These are phyloP conservation scores for Ophiostoma triangulosporum DNA, from an alignment of 2,329 filamentous ascomycete species.

Conservation along the genomic window DNA sequence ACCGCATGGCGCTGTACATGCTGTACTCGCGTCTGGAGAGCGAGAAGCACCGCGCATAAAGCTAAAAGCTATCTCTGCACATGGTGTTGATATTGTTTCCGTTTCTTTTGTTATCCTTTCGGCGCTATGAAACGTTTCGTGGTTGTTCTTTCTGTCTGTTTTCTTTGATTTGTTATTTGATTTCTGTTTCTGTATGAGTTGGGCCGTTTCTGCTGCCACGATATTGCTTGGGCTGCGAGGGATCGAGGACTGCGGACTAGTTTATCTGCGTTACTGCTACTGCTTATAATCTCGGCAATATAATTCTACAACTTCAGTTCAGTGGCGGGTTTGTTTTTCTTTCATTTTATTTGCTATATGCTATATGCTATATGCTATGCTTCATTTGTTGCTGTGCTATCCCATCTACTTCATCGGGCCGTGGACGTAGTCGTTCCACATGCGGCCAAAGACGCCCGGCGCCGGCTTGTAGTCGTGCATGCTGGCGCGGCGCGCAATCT, in stretches of 20 bases:
- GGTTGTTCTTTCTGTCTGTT: neutral
- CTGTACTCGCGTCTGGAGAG: conserved; percentile 87
- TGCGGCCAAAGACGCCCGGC: conserved; percentile 36
- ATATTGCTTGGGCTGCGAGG: too few relatives aligned
- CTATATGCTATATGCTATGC: too few relatives aligned
- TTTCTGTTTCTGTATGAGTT: neutral
- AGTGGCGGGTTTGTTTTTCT: too few relatives aligned
- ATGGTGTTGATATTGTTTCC: neutral
- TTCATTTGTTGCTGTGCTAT: too few relatives aligned
- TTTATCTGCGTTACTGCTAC: too few relatives aligned
- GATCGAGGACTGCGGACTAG: too few relatives aligned
- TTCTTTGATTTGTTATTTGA: neutral
- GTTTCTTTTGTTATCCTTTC: neutral
- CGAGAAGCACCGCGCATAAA: conserved; percentile 58
- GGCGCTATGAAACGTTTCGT: neutral
- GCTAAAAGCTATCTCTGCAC: too few relatives aligned
- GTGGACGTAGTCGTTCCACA: conserved; percentile 41
- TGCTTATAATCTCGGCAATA: too few relatives aligned
- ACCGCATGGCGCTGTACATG: conserved; percentile 99
- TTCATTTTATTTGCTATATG: too few relatives aligned
- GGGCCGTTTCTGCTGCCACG: too few relatives aligned
- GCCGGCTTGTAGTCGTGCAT: conserved; percentile 38
- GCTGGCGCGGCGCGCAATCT: conserved; percentile 37
- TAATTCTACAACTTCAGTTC: too few relatives aligned
- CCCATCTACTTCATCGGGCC: conserved; percentile 2